Percentiles rank a stretch among this genome's conserved stretches.
Evolutionary conservation across 2,329 filamentous ascomycete species (phyloP).

Genomic region (Hysterium pulicare): DNA sequence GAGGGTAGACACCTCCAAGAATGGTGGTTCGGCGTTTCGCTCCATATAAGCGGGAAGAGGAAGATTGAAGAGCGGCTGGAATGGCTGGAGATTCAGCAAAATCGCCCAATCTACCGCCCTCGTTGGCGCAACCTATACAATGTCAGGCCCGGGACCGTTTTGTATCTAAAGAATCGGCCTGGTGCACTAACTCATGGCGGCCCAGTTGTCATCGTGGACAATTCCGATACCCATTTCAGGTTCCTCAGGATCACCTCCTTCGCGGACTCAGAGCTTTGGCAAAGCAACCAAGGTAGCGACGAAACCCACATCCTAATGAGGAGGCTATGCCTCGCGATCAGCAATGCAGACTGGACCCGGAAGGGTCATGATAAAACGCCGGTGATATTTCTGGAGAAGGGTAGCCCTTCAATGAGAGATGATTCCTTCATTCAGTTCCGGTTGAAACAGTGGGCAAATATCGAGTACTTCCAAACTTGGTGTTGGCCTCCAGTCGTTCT

Average conservation of each 20-base stretch:
- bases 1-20: neutral
- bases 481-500: neutral
- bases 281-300: neutral
- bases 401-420: neutral
- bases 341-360: too few species aligned
- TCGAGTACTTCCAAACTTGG: neutral
- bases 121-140: neutral
- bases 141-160: neutral
- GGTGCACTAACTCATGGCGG: neutral
- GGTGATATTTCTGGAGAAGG: too few species aligned
- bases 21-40: neutral
- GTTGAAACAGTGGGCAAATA: neutral
- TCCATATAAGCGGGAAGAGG: neutral
- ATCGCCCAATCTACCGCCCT: neutral
- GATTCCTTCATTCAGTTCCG: neutral
- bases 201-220: neutral
- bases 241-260: neutral
- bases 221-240: neutral
- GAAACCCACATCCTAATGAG: too few species aligned
- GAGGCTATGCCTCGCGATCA: too few species aligned
- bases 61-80: neutral
- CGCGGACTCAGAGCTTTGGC: neutral
- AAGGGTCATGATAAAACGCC: too few species aligned
- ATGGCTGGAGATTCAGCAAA: neutral
- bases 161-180: neutral